Conservation (phyloP, 495 filamentous ascomycete genomes). For the Neurospora sp. region DNA sequence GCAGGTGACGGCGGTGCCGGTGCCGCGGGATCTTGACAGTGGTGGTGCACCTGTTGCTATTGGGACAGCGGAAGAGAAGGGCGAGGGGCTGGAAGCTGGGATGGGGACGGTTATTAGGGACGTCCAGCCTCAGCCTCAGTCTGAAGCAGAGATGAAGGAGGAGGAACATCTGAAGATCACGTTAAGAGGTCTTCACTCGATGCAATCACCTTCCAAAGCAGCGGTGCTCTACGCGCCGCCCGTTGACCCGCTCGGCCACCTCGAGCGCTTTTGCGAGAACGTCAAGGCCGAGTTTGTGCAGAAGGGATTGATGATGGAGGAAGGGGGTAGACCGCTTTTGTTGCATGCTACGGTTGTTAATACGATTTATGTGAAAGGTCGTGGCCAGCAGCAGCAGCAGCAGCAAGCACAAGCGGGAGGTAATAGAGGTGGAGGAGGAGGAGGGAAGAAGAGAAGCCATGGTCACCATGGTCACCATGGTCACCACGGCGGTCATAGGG, state of each 20-base stretch:
- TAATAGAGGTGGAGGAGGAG: slow-evolving; percentile 16
- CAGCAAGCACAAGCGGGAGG: not conserved
- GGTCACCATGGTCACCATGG: slow-evolving; percentile 3
- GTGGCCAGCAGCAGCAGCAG: not conserved
- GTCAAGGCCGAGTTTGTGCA: slow-evolving; percentile 52
- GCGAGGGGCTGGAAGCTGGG: not conserved
- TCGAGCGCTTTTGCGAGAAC: slow-evolving; percentile 53
- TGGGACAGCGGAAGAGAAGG: slow-evolving; percentile 1
- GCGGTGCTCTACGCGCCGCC: slow-evolving; percentile 40
- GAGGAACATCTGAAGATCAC: slow-evolving; percentile 25
- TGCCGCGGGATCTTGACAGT: slow-evolving; percentile 9
- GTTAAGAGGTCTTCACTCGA: slow-evolving; percentile 36
- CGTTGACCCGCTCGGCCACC: slow-evolving; percentile 41
- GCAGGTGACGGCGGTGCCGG: not conserved
- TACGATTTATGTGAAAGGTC: slow-evolving; percentile 62
- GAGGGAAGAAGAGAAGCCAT: slow-evolving; percentile 16
- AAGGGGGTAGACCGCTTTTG: slow-evolving; percentile 52
- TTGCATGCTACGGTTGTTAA: slow-evolving; percentile 84
- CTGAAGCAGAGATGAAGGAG: not conserved
- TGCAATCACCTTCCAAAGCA: slow-evolving; percentile 31
- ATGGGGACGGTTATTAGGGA: not conserved
- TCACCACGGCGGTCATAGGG: slow-evolving; percentile 8
- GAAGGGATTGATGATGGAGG: slow-evolving; percentile 49
- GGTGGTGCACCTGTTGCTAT: slow-evolving; percentile 2
- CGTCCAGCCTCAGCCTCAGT: not conserved